Percentiles rank a stretch among this genome's conserved stretches.
These are phyloP conservation scores for Boletus subparvulus DNA, from an alignment of 768 basidiomycete genomes.

Conservation along the genomic window DNA sequence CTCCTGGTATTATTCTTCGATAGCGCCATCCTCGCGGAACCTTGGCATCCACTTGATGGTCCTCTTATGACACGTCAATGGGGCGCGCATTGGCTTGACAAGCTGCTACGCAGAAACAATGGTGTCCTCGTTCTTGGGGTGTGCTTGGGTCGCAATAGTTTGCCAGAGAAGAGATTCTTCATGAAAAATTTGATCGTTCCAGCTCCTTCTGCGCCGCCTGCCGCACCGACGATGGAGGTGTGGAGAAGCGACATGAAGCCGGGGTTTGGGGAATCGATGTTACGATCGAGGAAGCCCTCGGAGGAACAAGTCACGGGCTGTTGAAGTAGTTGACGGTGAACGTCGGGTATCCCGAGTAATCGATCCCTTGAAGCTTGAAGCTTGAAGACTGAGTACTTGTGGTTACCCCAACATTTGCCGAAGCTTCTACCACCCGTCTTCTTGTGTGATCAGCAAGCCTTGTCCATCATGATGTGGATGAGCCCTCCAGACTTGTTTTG, in stretches of 20 bases:
- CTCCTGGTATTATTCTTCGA: conserved; percentile 42
- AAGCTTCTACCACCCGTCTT: too few relatives aligned
- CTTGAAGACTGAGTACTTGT: too few relatives aligned
- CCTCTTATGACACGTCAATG: conserved; percentile 80
- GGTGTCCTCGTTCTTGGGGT: conserved; percentile 60
- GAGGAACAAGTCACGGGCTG: too few relatives aligned
- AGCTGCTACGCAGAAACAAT: too few relatives aligned
- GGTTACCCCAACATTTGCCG: too few relatives aligned
- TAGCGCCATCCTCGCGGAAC: conserved; percentile 32
- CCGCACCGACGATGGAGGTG: conserved; percentile 37
- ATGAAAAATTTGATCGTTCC: conserved; percentile 84
- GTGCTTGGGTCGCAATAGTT: conserved; percentile 87
- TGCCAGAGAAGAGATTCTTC: conserved; percentile 81
- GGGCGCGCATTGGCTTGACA: conserved; percentile 48
- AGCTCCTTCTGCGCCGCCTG: conserved; percentile 39
- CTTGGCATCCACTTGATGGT: conserved; percentile 53
- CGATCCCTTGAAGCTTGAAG: too few relatives aligned
- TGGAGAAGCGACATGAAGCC: conserved; percentile 64
- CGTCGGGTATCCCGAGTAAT: conserved; percentile 19
- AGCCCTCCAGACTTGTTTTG: too few relatives aligned
- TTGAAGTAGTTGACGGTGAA: too few relatives aligned
- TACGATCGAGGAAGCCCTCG: conserved; percentile 70
- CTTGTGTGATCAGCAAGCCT: too few relatives aligned
- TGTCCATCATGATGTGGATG: too few relatives aligned
- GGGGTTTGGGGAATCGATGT: conserved; percentile 88